Percentiles rank a stretch among this genome's conserved stretches.
phyloP scores from a whole-genome alignment of 2,329 filamentous ascomycete genomes.

The Monilinia fructigena region DNA sequence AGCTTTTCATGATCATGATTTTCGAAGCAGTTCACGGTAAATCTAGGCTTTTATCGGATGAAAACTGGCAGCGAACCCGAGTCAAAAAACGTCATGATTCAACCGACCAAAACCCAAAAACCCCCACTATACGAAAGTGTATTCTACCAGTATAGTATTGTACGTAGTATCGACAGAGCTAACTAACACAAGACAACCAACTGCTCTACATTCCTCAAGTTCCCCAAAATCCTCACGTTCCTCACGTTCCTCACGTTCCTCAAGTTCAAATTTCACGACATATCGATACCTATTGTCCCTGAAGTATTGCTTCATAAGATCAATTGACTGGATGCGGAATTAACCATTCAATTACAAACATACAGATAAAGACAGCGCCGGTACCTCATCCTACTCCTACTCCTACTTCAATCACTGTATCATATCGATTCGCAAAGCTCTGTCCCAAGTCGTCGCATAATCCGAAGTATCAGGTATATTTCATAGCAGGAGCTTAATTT shows the following conservation, averaged over 20 bases:
- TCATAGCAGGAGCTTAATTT: not conserved
- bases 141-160: not conserved
- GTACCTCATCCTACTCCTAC: constrained; percentile 1
- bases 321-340: not conserved
- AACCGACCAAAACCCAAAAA: not conserved
- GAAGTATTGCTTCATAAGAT: not conserved
- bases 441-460: constrained; percentile 17
- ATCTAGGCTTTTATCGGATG: constrained; percentile 13
- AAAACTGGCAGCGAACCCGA: not conserved
- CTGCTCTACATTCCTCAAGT: too few relatives aligned
- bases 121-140: constrained; percentile 12
- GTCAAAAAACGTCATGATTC: constrained; percentile 14
- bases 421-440: not conserved
- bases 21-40: not conserved
- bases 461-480: not conserved
- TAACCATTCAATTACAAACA: not conserved
- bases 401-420: not conserved
- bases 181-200: not conserved
- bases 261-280: constrained; percentile 2
- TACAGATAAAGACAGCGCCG: constrained; percentile 1
- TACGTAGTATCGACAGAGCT: not conserved
- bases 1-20: not conserved
- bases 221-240: too few relatives aligned
- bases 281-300: too few relatives aligned
- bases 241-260: too few relatives aligned